Percentiles rank a stretch among this genome's conserved stretches.
These are phyloP conservation scores for Lachnellula cervina DNA, from an alignment of 2,329 filamentous ascomycete genomes.

Conservation along the genomic window DNA sequence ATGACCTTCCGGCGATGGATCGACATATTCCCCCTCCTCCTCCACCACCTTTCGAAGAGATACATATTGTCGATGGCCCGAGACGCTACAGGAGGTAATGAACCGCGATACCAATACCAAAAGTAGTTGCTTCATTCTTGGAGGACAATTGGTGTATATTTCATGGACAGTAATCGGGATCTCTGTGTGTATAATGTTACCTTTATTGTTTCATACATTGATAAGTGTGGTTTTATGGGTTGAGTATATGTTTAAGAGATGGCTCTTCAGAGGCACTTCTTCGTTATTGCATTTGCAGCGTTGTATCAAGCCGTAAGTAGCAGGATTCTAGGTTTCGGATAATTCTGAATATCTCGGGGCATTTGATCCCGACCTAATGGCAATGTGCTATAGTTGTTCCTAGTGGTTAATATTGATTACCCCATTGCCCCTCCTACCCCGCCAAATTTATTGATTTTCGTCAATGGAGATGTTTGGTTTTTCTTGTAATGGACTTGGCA, in stretches of 20 bases:
- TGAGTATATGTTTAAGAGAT: not conserved
- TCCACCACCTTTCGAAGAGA: slow-evolving; percentile 7
- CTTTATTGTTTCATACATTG: not conserved
- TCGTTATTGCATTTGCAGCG: not conserved
- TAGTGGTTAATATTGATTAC: slow-evolving; percentile 11
- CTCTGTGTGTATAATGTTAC: not conserved
- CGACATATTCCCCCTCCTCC: slow-evolving; percentile 5
- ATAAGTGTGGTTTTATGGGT: not conserved
- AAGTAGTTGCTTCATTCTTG: not conserved
- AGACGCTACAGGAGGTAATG: slow-evolving; percentile 2
- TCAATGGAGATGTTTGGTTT: not conserved
- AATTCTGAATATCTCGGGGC: slow-evolving; percentile 15
- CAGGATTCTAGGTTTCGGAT: slow-evolving; percentile 9
- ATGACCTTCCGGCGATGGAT: slow-evolving; percentile 44
- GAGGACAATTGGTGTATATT: not conserved
- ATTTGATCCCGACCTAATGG: slow-evolving; percentile 11
- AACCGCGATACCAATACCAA: not conserved
- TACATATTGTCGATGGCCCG: slow-evolving; percentile 3
- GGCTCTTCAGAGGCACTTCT: not conserved
- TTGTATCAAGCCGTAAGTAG: not conserved
- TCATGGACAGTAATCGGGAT: not conserved
- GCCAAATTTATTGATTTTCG: slow-evolving; percentile 1
- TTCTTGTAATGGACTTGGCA: not conserved
- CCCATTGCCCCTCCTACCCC: slow-evolving; percentile 9
- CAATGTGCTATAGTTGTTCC: slow-evolving; percentile 1